Conservation (phyloP, 371 early-diverging fungal species). For the Apophysomyces ossiformis region DNA sequence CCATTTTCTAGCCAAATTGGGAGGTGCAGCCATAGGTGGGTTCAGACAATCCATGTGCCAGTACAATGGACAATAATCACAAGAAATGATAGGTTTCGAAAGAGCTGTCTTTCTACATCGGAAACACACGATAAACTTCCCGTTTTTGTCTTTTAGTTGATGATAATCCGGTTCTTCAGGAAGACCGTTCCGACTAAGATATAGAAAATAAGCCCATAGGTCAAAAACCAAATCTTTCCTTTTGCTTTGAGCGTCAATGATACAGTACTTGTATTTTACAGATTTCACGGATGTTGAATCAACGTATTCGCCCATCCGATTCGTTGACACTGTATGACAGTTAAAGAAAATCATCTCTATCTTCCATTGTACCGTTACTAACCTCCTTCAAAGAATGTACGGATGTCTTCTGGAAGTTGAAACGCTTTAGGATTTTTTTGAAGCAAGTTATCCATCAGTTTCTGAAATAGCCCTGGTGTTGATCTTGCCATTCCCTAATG, state of each 20-base stretch:
- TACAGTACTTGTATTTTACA: constrained; percentile 32
- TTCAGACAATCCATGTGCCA: constrained; percentile 91
- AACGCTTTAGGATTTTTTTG: constrained; percentile 53
- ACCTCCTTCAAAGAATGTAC: constrained; percentile 60
- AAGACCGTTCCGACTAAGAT: constrained; percentile 33
- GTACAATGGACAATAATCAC: constrained; percentile 80
- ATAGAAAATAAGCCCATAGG: too few relatives aligned
- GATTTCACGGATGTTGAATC: constrained; percentile 48
- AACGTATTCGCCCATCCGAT: constrained; percentile 63
- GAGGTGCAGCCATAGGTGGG: constrained; percentile 72
- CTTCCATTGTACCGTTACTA: constrained; percentile 6
- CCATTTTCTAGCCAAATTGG: constrained; percentile 71
- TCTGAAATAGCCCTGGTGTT: constrained; percentile 38
- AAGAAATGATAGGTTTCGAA: constrained; percentile 63
- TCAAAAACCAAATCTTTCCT: too few relatives aligned
- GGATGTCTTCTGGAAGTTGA: constrained; percentile 51
- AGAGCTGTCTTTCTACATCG: constrained; percentile 65
- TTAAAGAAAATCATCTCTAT: constrained; percentile 18
- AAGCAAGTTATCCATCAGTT: constrained; percentile 44
- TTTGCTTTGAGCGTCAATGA: background rate
- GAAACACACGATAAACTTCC: constrained; percentile 62
- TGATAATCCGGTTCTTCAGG: constrained; percentile 53
- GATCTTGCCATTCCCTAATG: constrained; percentile 1
- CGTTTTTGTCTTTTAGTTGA: constrained; percentile 55
- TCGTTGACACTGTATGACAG: constrained; percentile 52